Base-by-base conservation (phyloP, 2,329 filamentous ascomycete species). In the Fusarium aywerte region DNA sequence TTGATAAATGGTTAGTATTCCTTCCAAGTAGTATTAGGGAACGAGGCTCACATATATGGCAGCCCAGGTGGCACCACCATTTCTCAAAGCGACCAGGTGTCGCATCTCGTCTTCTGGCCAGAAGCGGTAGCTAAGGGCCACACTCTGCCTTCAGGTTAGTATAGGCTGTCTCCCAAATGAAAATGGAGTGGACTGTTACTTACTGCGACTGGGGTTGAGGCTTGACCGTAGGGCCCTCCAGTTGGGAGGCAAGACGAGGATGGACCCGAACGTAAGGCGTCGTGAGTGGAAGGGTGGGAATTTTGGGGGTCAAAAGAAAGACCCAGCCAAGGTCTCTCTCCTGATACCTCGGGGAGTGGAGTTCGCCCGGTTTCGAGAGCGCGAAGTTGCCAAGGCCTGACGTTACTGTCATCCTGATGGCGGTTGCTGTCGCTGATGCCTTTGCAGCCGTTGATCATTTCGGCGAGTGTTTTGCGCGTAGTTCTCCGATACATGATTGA, bases 41-140 rank as follows among this genome's bases (percentile, higher is more conserved):
- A 1, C 3, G 12, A 5, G 16, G 6, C 33, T 32, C 16, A 32
- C 55, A 7, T 11, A 47, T 15, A 61, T 8, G 9, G 10, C 5
- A 1, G 43, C n/a, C 60, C 60, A 63, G 1, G 23, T 25, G 2
- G 31, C 12, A 5, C 58, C 51, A 7, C 20, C 7, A 12, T 63
- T 58, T 12, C 29, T 36, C 7, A 63, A 8, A 2, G 21, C 7
- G 3, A 63, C 57, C 2, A 63, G 29, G 5, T 39, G 51, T 23
- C 50, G 55, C 38, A 63, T 63, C 2, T 63, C 60, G 4, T 38
- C n/a, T 16, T 58, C 58, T 0, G 60, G 11, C 60, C 60, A 63
- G 21, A 33, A 63, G n/a, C 44, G 58, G 5, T 47, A 45, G 20
- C 16, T 32, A 4, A 33, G 36, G 5, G 40, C 33, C 38, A 42